Percentiles rank a stretch among this genome's conserved stretches.
Evolutionary conservation across 2,329 filamentous ascomycete species (phyloP).

Genomic region (Amauroascus verrucosus): DNA sequence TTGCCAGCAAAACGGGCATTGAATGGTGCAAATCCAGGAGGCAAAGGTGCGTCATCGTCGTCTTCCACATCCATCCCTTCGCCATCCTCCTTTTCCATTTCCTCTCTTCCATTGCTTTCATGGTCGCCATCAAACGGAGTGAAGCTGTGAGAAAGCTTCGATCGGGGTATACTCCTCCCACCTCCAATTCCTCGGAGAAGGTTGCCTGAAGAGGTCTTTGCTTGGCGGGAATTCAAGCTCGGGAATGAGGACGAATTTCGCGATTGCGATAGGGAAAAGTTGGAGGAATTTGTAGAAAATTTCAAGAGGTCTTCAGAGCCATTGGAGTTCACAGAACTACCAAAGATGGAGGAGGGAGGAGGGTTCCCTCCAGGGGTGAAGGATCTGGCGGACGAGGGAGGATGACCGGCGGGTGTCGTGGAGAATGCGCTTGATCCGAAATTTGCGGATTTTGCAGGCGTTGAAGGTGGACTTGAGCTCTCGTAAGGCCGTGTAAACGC

Average conservation of each 20-base stretch:
- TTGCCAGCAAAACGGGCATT: conserved; percentile 1
- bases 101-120: conserved; percentile 33
- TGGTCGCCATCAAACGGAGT: conserved; percentile 23
- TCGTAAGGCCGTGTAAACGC: conserved; percentile 27
- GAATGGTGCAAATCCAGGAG: not conserved
- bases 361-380: conserved; percentile 48
- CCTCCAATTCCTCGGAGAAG: conserved; percentile 11
- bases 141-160: conserved; percentile 10
- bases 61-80: conserved; percentile 15
- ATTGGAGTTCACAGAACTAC: conserved; percentile 38
- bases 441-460: conserved; percentile 31
- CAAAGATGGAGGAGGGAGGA: conserved; percentile 36
- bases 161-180: conserved; percentile 4
- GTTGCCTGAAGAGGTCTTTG: conserved; percentile 20
- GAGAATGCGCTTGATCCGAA: conserved; percentile 37
- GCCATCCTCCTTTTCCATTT: conserved; percentile 21
- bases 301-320: conserved; percentile 30
- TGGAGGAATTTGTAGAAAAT: conserved; percentile 29
- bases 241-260: conserved; percentile 4
- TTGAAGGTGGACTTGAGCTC: conserved; percentile 31
- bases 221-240: conserved; percentile 7
- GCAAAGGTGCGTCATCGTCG: not conserved
- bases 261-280: conserved; percentile 23
- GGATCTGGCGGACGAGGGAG: conserved; percentile 44
- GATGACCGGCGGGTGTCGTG: conserved; percentile 49